Evolutionary conservation across 169 alveolate genomes (phyloP).

Genomic region (Cryptosporidium canis): DNA sequence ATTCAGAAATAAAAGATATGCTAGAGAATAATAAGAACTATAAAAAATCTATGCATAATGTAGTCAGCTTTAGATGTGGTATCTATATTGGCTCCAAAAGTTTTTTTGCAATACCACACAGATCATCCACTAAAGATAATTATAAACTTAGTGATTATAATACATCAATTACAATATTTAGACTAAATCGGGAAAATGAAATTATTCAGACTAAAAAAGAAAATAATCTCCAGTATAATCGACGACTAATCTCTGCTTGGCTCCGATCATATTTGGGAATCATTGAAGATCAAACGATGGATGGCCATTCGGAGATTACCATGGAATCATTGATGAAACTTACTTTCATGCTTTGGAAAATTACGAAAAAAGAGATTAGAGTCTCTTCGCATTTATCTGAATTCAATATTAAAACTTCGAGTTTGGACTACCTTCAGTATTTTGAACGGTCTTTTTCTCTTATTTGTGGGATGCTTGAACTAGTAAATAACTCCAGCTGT

Average conservation of each 20-base stretch:
- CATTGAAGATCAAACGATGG: constrained; percentile 5
- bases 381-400: background rate
- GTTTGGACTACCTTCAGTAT: background rate
- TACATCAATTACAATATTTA: constrained; percentile 18
- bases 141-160: background rate
- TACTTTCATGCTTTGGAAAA: constrained; percentile 11
- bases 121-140: background rate
- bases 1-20: constrained; percentile 1
- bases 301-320: background rate
- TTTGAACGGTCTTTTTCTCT: constrained; percentile 37
- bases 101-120: constrained; percentile 34
- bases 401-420: background rate
- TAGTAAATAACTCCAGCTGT: background rate
- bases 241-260: constrained; percentile 39
- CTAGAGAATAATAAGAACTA: background rate
- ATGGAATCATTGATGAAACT: constrained; percentile 2
- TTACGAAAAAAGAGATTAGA: constrained; percentile 14
- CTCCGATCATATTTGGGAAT: constrained; percentile 8
- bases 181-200: background rate
- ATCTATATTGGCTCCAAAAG: constrained; percentile 43
- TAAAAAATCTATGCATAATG: background rate
- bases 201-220: background rate
- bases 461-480: constrained; percentile 13
- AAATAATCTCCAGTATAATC: background rate
- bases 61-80: constrained; percentile 42